Evolutionary conservation across 108 stramenopile species (phyloP).

Genomic region (Aurantiochytrium sp.): DNA sequence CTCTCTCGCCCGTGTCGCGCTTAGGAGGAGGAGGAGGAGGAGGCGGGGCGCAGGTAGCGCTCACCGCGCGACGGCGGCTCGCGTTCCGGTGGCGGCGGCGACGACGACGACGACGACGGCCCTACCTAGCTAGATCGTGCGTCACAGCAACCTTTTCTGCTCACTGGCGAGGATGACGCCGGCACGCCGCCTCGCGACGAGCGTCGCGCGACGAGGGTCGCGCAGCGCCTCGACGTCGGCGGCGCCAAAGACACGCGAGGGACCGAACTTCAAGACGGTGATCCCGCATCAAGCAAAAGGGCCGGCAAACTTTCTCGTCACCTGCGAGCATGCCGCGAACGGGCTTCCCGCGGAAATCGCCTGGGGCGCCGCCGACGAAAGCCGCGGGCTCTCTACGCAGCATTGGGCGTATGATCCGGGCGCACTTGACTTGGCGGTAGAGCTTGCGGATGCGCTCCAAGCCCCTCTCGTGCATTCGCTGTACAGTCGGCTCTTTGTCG

Average conservation of each 20-base stretch:
- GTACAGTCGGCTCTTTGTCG: not conserved
- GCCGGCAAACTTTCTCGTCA: not conserved
- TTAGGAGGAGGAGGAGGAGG: too few relatives aligned
- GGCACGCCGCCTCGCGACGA: too few relatives aligned
- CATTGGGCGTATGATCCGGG: slow-evolving; percentile 10
- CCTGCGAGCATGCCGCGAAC: not conserved
- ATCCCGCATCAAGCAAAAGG: not conserved
- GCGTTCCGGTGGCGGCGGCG: too few relatives aligned
- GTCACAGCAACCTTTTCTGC: not conserved
- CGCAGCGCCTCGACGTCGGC: not conserved
- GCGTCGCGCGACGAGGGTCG: too few relatives aligned
- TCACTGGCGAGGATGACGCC: not conserved
- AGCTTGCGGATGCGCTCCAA: not conserved
- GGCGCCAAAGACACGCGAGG: not conserved
- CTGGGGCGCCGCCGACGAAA: not conserved
- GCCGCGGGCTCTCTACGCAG: not conserved
- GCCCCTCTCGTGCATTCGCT: not conserved
- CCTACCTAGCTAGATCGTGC: too few relatives aligned
- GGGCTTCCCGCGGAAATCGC: not conserved
- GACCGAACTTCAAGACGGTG: not conserved
- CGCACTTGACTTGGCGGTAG: not conserved
- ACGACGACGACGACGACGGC: too few relatives aligned
- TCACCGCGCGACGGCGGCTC: too few relatives aligned
- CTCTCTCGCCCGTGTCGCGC: too few relatives aligned
- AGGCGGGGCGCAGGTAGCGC: too few relatives aligned